phyloP scores from a whole-genome alignment of 306 rosid species.

The Begonia peltatifolia region DNA sequence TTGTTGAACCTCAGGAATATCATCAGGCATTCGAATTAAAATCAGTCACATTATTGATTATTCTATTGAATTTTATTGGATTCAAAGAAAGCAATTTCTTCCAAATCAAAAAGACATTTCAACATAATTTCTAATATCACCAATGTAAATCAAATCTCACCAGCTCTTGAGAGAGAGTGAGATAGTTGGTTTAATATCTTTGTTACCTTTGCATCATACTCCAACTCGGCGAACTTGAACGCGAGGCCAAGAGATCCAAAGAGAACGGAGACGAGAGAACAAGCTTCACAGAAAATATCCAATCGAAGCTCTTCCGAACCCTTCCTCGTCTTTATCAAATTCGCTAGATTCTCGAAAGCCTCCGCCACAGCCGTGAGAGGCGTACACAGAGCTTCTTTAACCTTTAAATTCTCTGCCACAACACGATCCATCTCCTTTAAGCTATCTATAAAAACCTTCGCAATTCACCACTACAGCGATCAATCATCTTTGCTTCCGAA shows the following conservation, averaged over 20 bases:
- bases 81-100: too few species aligned
- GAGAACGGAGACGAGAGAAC: constrained; percentile 55
- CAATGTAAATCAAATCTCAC: too few species aligned
- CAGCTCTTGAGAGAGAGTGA: too few species aligned
- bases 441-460: neutral
- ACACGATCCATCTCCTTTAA: constrained; percentile 1
- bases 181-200: too few species aligned
- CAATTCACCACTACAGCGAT: neutral
- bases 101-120: too few species aligned
- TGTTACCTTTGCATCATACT: constrained; percentile 71
- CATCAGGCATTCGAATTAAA: too few species aligned
- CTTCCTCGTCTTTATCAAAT: constrained; percentile 9
- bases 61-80: too few species aligned
- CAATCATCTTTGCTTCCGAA: too few species aligned
- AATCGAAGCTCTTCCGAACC: constrained; percentile 19
- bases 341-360: constrained; percentile 48
- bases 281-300: constrained; percentile 47
- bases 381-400: constrained; percentile 3
- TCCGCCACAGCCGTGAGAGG: constrained; percentile 64
- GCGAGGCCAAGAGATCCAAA: constrained; percentile 77
- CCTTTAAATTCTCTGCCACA: constrained; percentile 4
- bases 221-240: constrained; percentile 89
- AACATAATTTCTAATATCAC: too few species aligned
- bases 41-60: too few species aligned
- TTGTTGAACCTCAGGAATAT: too few species aligned